Evolutionary conservation across 768 basidiomycete genomes (phyloP), one percentile per base, ranked within the genome.

Genomic region (Candolleomyces aberdarensis): DNA sequence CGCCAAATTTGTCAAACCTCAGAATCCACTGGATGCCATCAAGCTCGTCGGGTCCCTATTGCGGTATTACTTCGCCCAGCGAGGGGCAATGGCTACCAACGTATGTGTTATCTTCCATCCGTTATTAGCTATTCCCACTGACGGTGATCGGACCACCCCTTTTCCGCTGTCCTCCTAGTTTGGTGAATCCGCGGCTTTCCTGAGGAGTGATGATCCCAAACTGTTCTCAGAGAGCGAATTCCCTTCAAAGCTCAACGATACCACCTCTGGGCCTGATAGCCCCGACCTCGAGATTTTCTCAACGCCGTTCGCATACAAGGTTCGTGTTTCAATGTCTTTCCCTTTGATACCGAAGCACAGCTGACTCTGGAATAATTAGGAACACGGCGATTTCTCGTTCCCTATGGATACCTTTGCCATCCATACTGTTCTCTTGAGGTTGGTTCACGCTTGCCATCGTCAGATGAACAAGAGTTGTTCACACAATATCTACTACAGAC

Each of bases 51-150:
- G 60, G 2, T 78, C 78, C 0, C 17, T 76, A 9, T 55, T 69
- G 5, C 75, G 80, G 63, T 89, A 86, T 65, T 59, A 69, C n/a
- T 40, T 79, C 15, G 73, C 70, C 11, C 72, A 76, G 1, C 79
- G 72, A 3, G 88, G 88, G 0, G 78, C 82, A 2, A 59, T 89
- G 32, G 69, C 84, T 0, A 76, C 72, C 6, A 88, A 87, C 59
- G 88, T 88, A 54, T 59, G 77, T 15, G 36, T 48, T n/a, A 5
- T n/a, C 44, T n/a, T 43, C 48, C 15, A 7, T 19, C 9, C 5
- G 4, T n/a, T 15, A 36, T 47, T 46, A 4, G 43, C 43, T 29
- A 7, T 59, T 44, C 32, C 41, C 17, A 51, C 10, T 17, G 20
- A 19, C 41, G 39, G 17, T 62, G n/a, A 44, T 63, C 51, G 19